phyloP scores from a whole-genome alignment of 371 early-diverging fungal genomes.

The Mortierella sp. region DNA sequence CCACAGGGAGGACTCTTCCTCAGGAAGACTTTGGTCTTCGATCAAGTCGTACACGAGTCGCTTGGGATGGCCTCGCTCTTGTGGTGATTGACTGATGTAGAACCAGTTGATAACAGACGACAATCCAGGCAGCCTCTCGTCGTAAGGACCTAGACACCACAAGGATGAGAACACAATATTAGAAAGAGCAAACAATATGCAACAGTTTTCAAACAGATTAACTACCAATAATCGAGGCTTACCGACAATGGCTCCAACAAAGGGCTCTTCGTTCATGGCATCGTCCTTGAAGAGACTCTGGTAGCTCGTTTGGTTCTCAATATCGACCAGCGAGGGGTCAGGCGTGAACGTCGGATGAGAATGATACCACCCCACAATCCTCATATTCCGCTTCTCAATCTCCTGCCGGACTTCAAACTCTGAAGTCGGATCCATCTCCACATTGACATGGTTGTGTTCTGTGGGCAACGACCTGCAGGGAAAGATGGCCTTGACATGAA shows the following conservation, averaged over 20 bases:
- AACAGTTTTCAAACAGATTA: neutral
- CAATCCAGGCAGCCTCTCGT: slow-evolving; percentile 83
- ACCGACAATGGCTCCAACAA: slow-evolving; percentile 93
- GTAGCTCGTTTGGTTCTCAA: slow-evolving; percentile 87
- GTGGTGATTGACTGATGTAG: slow-evolving; percentile 64
- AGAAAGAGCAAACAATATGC: neutral
- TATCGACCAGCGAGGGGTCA: slow-evolving; percentile 82
- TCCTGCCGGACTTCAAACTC: slow-evolving; percentile 81
- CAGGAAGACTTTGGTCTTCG: slow-evolving; percentile 63
- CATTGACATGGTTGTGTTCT: slow-evolving; percentile 83
- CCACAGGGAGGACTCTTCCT: slow-evolving; percentile 65
- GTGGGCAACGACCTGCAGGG: slow-evolving; percentile 83
- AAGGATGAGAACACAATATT: neutral
- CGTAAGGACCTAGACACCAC: slow-evolving; percentile 76
- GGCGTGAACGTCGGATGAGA: slow-evolving; percentile 87
- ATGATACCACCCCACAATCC: slow-evolving; percentile 93
- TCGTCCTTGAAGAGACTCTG: slow-evolving; percentile 77
- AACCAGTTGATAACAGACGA: slow-evolving; percentile 90
- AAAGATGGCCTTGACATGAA: slow-evolving; percentile 71
- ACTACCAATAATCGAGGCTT: slow-evolving; percentile 8
- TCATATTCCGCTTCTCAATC: slow-evolving; percentile 78
- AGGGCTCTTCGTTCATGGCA: slow-evolving; percentile 71
- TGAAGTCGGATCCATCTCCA: slow-evolving; percentile 90
- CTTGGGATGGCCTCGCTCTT: slow-evolving; percentile 69
- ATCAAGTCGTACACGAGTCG: slow-evolving; percentile 72